Base-by-base conservation (phyloP, 2,329 filamentous ascomycete genomes). In the Pseudogymnoascus pannorum region DNA sequence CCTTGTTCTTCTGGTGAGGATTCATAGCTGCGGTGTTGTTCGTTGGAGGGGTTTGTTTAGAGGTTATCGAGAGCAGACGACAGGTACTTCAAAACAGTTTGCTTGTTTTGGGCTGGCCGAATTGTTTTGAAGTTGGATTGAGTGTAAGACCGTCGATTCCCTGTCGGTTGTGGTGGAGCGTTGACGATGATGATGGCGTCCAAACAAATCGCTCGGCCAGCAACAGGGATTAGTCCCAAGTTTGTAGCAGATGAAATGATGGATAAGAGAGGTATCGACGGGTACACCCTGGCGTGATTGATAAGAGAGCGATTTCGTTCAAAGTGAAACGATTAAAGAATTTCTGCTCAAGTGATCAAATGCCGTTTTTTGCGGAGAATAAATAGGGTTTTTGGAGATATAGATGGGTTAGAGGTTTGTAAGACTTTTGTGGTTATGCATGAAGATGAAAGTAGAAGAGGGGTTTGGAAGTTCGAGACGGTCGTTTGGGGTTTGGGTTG, bases 1-100 rank as follows among this genome's bases (percentile, higher is more conserved):
- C 84, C 82, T 99, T 97, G 83, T 97, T 97, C 84, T 96, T 92
- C 82, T 97, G 91, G 76, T 92, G 91, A 70, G 93, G 93, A 76
- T 97, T 97, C 91, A 97, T 95, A 76, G 31, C 18, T 58, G 57
- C 57, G 18, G 35, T 38, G 20, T 35, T 58, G 31, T 36, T 58
- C 35, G 31, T n/a, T 11, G 26, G 11, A 2, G 4, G 4, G n/a
- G 48, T 54, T 31, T 54, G 18, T 54, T 16, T 14, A 48, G 24
- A 12, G 26, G 48, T 7, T 54, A 54, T 54, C 26, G n/a, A 31
- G 26, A 26, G 9, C 14, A 31, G 48, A 54, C 18, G 8, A 54
- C 18, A 12, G 7, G 48, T 31, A 31, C 31, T 54, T 54, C 12
- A 20, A 31, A 44, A 31, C 26, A 16, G 48, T 16, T 18, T 31